These are phyloP conservation scores for Botrytis porri DNA, from an alignment of 2,329 filamentous ascomycete genomes.

Conservation along the genomic window DNA sequence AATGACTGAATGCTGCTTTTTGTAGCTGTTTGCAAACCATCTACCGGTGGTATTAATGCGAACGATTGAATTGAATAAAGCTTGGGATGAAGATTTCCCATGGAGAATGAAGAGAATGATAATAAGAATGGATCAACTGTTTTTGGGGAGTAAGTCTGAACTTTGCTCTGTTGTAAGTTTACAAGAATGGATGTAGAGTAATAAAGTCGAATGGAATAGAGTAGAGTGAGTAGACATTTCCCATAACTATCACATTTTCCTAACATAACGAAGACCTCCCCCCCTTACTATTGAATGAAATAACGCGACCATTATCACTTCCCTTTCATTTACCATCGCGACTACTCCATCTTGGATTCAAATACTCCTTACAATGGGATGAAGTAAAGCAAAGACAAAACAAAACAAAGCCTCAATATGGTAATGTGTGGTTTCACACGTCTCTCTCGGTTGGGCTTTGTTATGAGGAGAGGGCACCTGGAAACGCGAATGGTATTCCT, in stretches of 20 bases:
- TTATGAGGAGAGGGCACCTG: constrained; percentile 29
- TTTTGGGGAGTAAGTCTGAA: not conserved
- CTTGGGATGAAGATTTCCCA: not conserved
- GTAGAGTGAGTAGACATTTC: not conserved
- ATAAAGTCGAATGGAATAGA: not conserved
- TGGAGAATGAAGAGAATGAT: not conserved
- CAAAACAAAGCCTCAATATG: constrained; percentile 36
- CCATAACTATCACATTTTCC: not conserved
- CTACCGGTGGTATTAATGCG: not conserved
- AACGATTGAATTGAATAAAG: not conserved
- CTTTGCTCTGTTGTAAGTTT: not conserved
- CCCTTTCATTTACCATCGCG: constrained; percentile 8
- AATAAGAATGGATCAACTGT: not conserved
- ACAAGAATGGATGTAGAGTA: not conserved
- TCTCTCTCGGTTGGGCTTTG: constrained; percentile 27
- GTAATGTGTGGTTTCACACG: constrained; percentile 29
- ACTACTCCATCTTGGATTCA: constrained; percentile 5
- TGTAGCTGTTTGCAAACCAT: not conserved
- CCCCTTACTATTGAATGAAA: not conserved
- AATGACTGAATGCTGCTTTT: constrained; percentile 1
- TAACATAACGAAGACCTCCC: not conserved
- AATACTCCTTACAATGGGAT: not conserved
- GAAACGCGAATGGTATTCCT: constrained; percentile 30
- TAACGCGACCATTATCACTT: constrained; percentile 28
- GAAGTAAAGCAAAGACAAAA: constrained; percentile 29